Base-by-base conservation (phyloP, 768 basidiomycete genomes). In the Serendipita sp. region DNA sequence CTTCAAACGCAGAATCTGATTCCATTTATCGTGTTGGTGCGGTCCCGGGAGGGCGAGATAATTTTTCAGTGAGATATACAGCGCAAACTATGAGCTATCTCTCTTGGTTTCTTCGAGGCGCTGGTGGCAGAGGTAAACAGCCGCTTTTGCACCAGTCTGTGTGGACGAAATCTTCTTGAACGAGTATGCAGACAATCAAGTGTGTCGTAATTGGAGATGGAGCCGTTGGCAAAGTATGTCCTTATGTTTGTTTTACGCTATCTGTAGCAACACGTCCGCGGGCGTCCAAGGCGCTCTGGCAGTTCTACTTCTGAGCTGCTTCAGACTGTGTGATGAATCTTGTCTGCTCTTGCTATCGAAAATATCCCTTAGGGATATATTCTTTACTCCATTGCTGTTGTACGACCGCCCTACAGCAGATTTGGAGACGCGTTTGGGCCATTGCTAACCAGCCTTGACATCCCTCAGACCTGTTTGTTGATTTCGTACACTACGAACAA, bases 401-500 rank as follows among this genome's bases (percentile, higher is more conserved):
- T 5, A 41, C 2, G 41, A 13, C 41, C 13, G 41, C 41, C 13
- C 41, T 41, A 41, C 41, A 41, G 41, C 41, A 41, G 41, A 41
- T 41, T 41, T 41, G 13, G 41, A 7, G 13, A 13, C 41, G 41
- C 41, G 13, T 41, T 41, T 41, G 13, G 5, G 13, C 41, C 5
- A 5, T 13, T 13, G 41, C 41, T 41, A 2, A 41, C 41, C 41
- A 13, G 41, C 41, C 13, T 5, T 5, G 41, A 41, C 41, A 41
- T 41, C 13, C 24, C 41, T 41, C 41, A 94, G 93, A 96, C 92
- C 51, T 96, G 92, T 80, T 81, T 96, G 69, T 81, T 96, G 77
- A 96, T 96, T 75, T 96, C 92, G 67, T 94, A 94, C 79, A 94
- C 92, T 63, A 93, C 92, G 71, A 94, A 93, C 83, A 93, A 96